phyloP scores from a whole-genome alignment of 2,329 filamentous ascomycete species.

The Colletotrichum gigasporum region DNA sequence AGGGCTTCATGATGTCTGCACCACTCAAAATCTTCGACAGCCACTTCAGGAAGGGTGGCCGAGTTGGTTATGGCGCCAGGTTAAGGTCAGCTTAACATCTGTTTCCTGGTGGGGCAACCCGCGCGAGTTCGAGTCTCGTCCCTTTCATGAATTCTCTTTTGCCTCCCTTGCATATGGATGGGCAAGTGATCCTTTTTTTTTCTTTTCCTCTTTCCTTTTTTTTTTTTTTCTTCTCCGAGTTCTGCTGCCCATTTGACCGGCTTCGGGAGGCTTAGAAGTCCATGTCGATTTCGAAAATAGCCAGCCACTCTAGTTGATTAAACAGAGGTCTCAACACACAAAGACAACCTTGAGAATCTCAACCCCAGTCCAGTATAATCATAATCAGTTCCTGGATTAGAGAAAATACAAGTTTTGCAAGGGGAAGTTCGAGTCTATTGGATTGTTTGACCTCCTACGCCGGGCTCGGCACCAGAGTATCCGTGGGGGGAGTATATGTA shows the following conservation, averaged over 20 bases:
- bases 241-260: too few relatives aligned
- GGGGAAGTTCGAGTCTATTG: not conserved
- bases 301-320: too few relatives aligned
- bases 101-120: slow-evolving; percentile 33
- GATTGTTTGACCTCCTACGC: not conserved
- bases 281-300: too few relatives aligned
- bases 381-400: too few relatives aligned
- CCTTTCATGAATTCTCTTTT: slow-evolving; percentile 11
- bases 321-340: too few relatives aligned
- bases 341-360: too few relatives aligned
- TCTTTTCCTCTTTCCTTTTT: not conserved
- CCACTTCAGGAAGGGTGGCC: slow-evolving; percentile 28
- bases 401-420: too few relatives aligned
- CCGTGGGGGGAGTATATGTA: slow-evolving; percentile 12
- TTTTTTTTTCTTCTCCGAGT: not conserved
- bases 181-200: not conserved
- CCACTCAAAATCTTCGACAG: rapidly evolving
- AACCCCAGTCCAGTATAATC: too few relatives aligned
- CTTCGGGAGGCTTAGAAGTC: too few relatives aligned
- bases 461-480: not conserved
- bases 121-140: slow-evolving; percentile 33
- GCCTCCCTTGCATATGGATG: too few relatives aligned
- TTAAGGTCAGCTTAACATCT: slow-evolving; percentile 33
- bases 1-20: not conserved
- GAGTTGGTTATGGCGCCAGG: slow-evolving; percentile 33